Base-by-base conservation (phyloP, 1,284 basidiomycete species). In the Microbotryomycetes sp. region DNA sequence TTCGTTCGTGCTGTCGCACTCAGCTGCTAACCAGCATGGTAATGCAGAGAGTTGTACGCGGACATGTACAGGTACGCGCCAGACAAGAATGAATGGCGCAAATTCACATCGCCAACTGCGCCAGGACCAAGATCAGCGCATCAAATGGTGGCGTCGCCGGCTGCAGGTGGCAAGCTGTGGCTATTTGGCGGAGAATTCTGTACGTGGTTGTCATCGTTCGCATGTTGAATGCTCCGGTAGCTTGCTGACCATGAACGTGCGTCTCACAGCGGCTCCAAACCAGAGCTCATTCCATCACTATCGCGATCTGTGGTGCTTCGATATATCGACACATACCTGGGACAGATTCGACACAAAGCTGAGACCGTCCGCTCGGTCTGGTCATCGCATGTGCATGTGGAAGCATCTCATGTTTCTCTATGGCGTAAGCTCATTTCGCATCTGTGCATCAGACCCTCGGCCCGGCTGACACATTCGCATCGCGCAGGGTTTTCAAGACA, bases 201-300 rank as follows among this genome's bases (percentile, higher is more conserved):
- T 54, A 48, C 30, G 80, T 70, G 2, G 9, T 9, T 31, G 23
- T 52, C 25, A 4, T 22, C 12, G n/a, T n/a, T n/a, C n/a, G n/a
- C n/a, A n/a, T n/a, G n/a, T 19, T 31, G 23, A n/a, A n/a, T n/a
- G n/a, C n/a, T n/a, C n/a, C 16, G 46, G 16, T 30, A 28, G 30
- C 12, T 0, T 30, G 14, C 4, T 49, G 25, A 19, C 48, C 22
- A n/a, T 58, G 25, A 14, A 49, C 47, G n/a, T 23, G 2, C 48
- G 12, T 0, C 6, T 48, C 49, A 4, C 19, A 52, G 36, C 90
- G 0, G 88, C 87, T 0, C 77, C 89, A 4, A 83, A 89, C 64
- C 91, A 94, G 75, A 92, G 86, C 30, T 85, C 84, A 0, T 94
- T 94, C 75, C 89, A 93, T 68, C 91, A 94, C 72, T 96, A 92